These are phyloP conservation scores for Trebouxia sp. DNA, from an alignment of 139 green algal species.

Conservation along the genomic window DNA sequence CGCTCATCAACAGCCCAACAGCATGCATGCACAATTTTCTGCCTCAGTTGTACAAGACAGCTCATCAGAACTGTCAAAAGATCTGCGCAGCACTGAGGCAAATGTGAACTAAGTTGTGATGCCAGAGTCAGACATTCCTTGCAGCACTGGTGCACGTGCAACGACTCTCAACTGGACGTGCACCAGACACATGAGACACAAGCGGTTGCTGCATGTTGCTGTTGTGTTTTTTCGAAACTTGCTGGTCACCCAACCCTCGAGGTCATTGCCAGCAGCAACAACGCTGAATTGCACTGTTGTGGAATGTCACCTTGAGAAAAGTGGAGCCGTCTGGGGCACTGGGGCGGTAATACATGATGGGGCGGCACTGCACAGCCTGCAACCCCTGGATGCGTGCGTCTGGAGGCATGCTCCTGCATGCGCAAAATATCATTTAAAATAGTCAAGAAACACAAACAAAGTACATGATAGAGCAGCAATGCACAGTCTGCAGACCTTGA, in stretches of 20 bases:
- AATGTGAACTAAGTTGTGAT: too few relatives aligned
- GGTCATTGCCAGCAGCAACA: background rate
- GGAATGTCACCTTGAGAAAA: slow-evolving; percentile 39
- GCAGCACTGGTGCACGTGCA: background rate
- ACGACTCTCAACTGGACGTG: background rate
- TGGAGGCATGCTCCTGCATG: slow-evolving; percentile 40
- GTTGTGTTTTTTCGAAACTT: background rate
- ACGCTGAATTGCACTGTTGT: background rate
- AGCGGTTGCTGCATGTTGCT: background rate
- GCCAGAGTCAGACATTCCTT: too few relatives aligned
- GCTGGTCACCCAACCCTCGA: background rate
- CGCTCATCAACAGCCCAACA: too few relatives aligned
- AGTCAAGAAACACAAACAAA: too few relatives aligned
- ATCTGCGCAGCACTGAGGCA: too few relatives aligned
- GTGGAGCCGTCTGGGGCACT: slow-evolving; percentile 31
- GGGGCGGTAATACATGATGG: slow-evolving; percentile 73
- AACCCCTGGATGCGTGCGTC: slow-evolving; percentile 44
- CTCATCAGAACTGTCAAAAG: too few relatives aligned
- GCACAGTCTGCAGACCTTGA: too few relatives aligned
- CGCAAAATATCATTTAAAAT: background rate
- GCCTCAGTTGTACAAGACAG: too few relatives aligned
- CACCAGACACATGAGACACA: background rate
- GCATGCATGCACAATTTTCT: too few relatives aligned
- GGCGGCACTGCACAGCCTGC: slow-evolving; percentile 33
- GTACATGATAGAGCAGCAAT: too few relatives aligned